Evolutionary conservation across 2,329 filamentous ascomycete genomes (phyloP).

Genomic region (Mycosphaerella sp.): DNA sequence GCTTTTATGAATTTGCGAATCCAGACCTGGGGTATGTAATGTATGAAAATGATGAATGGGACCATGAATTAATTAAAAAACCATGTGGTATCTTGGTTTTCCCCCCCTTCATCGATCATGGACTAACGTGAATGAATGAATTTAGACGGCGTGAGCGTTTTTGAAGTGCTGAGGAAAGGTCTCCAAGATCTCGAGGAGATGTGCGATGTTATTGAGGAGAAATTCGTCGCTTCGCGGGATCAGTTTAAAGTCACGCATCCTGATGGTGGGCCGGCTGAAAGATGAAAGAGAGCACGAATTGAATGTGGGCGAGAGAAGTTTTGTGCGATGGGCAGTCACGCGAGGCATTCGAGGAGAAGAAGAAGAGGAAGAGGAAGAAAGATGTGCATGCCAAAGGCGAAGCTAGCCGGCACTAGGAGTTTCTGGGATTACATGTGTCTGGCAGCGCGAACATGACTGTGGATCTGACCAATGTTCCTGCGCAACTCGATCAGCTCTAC

Average conservation of each 20-base stretch:
- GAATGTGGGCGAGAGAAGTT: no score
- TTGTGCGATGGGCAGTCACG: constrained; percentile 34
- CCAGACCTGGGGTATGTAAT: constrained; percentile 80
- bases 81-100: no score
- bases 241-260: constrained; percentile 47
- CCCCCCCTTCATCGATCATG: no score
- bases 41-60: not conserved
- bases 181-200: constrained; percentile 82
- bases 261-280: constrained; percentile 19
- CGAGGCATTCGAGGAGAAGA: constrained; percentile 35
- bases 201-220: constrained; percentile 88
- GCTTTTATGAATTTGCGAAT: constrained; percentile 95
- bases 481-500: not conserved
- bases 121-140: not conserved
- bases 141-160: constrained; percentile 69
- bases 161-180: constrained; percentile 84
- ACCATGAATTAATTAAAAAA: no score
- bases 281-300: constrained; percentile 1
- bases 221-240: constrained; percentile 67
- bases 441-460: constrained; percentile 10
- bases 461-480: constrained; percentile 15
- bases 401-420: no score
- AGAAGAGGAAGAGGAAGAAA: constrained; percentile 7
- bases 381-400: not conserved
- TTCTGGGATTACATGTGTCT: not conserved